phyloP scores from a whole-genome alignment of 345 rosid genomes.

The Populus ilicifolia region DNA sequence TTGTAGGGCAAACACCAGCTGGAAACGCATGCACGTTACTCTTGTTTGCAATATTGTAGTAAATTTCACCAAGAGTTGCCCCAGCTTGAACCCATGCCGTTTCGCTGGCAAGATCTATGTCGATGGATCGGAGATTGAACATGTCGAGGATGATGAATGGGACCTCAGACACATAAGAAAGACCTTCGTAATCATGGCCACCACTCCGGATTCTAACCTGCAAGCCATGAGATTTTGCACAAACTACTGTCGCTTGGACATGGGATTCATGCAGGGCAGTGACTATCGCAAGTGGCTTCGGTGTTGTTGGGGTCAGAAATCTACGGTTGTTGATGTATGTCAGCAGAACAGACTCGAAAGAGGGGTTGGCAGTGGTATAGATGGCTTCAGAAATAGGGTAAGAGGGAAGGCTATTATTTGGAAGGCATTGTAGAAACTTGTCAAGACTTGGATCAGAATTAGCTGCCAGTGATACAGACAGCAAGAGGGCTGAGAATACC shows the following conservation, averaged over 20 bases:
- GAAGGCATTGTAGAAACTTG: not conserved
- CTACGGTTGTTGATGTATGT: not conserved
- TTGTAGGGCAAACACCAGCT: not conserved
- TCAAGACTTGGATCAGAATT: not conserved
- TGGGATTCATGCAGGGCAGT: slow-evolving; percentile 1
- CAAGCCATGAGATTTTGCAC: not conserved
- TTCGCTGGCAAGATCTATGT: not conserved
- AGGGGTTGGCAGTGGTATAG: not conserved
- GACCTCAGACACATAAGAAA: not conserved
- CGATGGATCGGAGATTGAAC: not conserved
- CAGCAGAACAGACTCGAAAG: not conserved
- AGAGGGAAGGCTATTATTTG: not conserved
- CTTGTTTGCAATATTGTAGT: not conserved
- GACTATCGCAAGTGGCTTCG: not conserved
- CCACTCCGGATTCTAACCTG: slow-evolving; percentile 5
- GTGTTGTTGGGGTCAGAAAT: not conserved
- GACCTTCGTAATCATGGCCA: slow-evolving; percentile 12
- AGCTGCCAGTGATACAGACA: not conserved
- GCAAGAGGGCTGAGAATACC: not conserved
- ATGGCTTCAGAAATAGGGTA: not conserved
- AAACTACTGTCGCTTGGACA: slow-evolving; percentile 5
- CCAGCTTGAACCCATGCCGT: slow-evolving; percentile 13
- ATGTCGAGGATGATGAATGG: slow-evolving; percentile 9
- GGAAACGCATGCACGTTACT: slow-evolving; percentile 9
- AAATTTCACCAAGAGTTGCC: slow-evolving; percentile 7